Base-by-base conservation (phyloP, 345 rosid species). In the Luvunga scandens region DNA sequence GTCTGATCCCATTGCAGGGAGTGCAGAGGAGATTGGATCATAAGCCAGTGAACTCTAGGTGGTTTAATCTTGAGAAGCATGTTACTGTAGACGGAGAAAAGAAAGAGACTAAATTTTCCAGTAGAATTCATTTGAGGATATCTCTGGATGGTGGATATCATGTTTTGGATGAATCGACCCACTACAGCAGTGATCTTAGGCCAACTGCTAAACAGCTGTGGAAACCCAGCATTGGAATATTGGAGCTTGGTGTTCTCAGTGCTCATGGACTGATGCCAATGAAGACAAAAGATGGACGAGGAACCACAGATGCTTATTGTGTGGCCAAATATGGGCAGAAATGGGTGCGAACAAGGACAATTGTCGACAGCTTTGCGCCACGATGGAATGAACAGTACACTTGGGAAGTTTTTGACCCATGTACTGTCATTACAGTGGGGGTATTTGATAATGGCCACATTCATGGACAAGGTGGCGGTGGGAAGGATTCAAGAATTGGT, bases 301-400 rank as follows among this genome's bases (percentile, higher is more conserved):
- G 94, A 67, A 88, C 92, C 61, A 92, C 98, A n/a, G 99, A 96
- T 81, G 98, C 99, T 7, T 96, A 92, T 75, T 96, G 99, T 66
- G 99, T 92, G 45, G 99, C 99, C 24, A 96, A 96, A 78, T 96
- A 96, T 27, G 99, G 99, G 16, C 99, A 92, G 85, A 96, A 96
- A 83, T 96, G 99, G 99, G 81, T 96, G 72, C 90, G 99, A 24
- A 96, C 99, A 4, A 88, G 99, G 78, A 94, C 99, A 3, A 94
- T 96, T 50, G 90, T 90, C 0, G 98, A 96, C 85, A 92, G 88
- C 79, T 90, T 90, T 56, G 85, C 78, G 55, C 99, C 99, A 69
- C 89, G 81, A 81, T 96, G 99, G 99, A 96, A 96, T 67, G 99
- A 94, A 87, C 98, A 94, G 64, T 96, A 96, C 81, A 96, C 93